A percentile compares a stretch with the other conserved stretches of the same genome.
Evolutionary conservation across 352 stramenopile species (phyloP).

Genomic region (Pelagophyceae sp.): DNA sequence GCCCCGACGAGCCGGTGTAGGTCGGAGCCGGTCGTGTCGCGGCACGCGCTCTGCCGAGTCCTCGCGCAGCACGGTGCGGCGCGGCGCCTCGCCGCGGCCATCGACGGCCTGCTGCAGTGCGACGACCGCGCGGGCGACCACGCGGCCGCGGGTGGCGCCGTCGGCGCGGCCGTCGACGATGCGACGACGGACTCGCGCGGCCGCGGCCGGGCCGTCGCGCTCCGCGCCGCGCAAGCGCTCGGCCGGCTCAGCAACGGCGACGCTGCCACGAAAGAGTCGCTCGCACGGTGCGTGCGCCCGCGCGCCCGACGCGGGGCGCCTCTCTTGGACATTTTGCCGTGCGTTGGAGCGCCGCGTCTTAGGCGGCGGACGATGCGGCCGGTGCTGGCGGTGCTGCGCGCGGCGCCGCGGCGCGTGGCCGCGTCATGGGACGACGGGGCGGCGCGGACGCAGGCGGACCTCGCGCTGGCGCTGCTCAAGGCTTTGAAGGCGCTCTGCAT

Average conservation of each 20-base stretch:
- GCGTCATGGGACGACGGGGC: not conserved
- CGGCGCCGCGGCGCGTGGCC: not conserved
- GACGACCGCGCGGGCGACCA: not conserved
- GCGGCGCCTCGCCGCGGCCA: not conserved
- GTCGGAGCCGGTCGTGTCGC: not conserved
- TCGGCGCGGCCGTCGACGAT: not conserved
- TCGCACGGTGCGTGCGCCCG: too few species aligned
- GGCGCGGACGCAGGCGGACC: not conserved
- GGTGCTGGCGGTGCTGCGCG: not conserved
- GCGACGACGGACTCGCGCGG: not conserved
- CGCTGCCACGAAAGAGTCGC: not conserved
- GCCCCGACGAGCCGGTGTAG: not conserved
- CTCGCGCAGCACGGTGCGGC: not conserved
- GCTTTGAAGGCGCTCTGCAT: constrained; percentile 6
- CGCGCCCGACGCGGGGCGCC: too few species aligned
- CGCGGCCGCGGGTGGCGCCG: not conserved
- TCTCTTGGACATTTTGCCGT: too few species aligned
- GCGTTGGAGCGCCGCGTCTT: too few species aligned
- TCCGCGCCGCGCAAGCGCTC: not conserved
- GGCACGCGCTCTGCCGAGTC: not conserved
- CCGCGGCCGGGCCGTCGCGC: not conserved
- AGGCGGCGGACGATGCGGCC: not conserved
- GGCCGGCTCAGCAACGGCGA: not conserved
- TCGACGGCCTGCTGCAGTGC: not conserved
- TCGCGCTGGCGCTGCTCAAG: constrained; percentile 6